phyloP scores from a whole-genome alignment of 2,329 filamentous ascomycete species.

The Dissoconium aciculare region DNA sequence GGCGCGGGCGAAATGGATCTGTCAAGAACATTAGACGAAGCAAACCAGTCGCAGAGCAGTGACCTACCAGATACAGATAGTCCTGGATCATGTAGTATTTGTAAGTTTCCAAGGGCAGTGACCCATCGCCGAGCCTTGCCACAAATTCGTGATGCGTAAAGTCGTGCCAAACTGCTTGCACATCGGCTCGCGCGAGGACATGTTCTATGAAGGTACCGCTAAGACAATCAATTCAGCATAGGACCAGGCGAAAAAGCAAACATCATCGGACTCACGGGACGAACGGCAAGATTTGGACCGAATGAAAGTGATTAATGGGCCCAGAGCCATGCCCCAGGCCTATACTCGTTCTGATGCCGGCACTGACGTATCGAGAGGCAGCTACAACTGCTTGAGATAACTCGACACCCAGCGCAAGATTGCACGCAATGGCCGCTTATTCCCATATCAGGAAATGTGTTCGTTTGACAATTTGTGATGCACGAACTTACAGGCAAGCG shows the following conservation, averaged over 20 bases:
- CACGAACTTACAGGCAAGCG: conserved; percentile 57
- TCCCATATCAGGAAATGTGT: conserved; percentile 3
- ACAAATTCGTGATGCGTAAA: conserved; percentile 79
- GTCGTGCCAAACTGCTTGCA: conserved; percentile 56
- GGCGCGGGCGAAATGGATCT: conserved; percentile 77
- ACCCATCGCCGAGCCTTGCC: conserved; percentile 57
- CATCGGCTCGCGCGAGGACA: conserved; percentile 57
- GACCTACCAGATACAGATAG: conserved; percentile 65
- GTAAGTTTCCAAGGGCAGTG: conserved; percentile 60
- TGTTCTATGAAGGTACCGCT: conserved; percentile 69
- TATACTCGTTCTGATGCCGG: conserved; percentile 50
- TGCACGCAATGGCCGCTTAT: conserved; percentile 60
- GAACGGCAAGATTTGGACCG: conserved; percentile 52
- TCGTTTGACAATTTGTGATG: not conserved
- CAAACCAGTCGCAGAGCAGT: too few species aligned
- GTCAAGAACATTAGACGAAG: conserved; percentile 3
- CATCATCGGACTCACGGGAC: conserved; percentile 37
- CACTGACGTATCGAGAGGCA: conserved; percentile 59
- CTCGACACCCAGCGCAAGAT: conserved; percentile 45
- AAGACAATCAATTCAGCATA: not conserved
- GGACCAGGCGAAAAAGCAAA: not conserved
- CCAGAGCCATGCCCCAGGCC: conserved; percentile 52
- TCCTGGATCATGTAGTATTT: conserved; percentile 85
- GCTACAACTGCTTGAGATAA: conserved; percentile 47
- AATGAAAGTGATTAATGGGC: conserved; percentile 68